Base-by-base conservation (phyloP, 148 eudicot species). In the Chenopodium album region DNA sequence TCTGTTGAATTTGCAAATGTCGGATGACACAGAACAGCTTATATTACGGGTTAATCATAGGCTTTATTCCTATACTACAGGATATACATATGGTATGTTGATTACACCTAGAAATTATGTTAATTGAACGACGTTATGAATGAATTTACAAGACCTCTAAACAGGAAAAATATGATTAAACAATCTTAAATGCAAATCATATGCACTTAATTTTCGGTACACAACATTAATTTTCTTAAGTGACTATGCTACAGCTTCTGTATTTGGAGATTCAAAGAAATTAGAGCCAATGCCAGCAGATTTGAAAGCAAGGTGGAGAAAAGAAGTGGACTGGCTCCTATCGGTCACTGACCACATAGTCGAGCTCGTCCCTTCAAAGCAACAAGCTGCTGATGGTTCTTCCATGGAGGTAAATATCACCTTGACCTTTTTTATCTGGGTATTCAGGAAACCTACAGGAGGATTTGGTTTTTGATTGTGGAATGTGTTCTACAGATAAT, bases 321-420 rank as follows among this genome's bases (percentile, higher is more conserved):
- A 87, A 76, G 98, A 94, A 84, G 84, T 91, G 8, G 92, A 88
- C 41, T 92, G 93, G 94, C 92, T 94, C 63, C 83, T 94, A 79
- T 94, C 98, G 64, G 98, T 94, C 20, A 90, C 97, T 20, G 95
- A 94, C 84, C 82, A 92, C 89, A 94, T 94, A 73, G 98, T 94
- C 47, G 97, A 94, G 78, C 88, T 94, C 37, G 89, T 91, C 50
- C 92, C 98, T 85, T 89, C 95, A 48, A 86, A 91, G 79, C 98
- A 94, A 66, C 71, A 46, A 83, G 78, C 86, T 19, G 84, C 91
- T 71, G 94, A 92, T 83, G 98, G 98, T 80, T 78, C 92, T 54
- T 86, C 71, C 75, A 92, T 90, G 95, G 98, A 94, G 98, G 98
- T 92, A 84, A 5, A n/a, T 29, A 65, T 66, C 26, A 64, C 81